These are phyloP conservation scores for Yamadazyma mexicana DNA, from an alignment of 1,139 yeast species.

Conservation along the genomic window DNA sequence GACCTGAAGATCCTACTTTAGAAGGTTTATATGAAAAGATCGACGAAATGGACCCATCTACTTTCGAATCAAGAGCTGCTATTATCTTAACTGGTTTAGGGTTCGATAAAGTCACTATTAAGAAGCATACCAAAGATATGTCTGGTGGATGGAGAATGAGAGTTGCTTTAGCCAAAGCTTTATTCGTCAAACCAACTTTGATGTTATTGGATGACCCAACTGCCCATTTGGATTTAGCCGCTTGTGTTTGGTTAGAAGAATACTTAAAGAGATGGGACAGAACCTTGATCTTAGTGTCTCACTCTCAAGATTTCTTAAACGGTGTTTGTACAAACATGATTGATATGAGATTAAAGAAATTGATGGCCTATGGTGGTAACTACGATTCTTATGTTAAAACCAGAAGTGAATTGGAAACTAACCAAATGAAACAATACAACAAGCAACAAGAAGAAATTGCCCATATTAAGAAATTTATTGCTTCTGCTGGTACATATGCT, in stretches of 20 bases:
- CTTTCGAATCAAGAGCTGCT: conserved; percentile 97
- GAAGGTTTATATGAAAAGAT: conserved; percentile 93
- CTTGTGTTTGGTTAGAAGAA: conserved; percentile 99
- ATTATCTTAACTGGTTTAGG: conserved; percentile 96
- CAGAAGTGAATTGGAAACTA: conserved; percentile 88
- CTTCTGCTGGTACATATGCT: conserved; percentile 99
- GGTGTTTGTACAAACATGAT: conserved; percentile 98
- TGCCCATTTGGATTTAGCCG: conserved; percentile 98
- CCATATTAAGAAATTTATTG: conserved; percentile 97
- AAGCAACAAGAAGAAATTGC: conserved; percentile 99
- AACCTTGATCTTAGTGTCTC: conserved; percentile 91
- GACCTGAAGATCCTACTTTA: conserved; percentile 86
- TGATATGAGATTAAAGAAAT: conserved; percentile 83
- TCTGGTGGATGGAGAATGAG: conserved; percentile 99
- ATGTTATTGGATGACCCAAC: conserved; percentile 95
- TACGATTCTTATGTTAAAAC: conserved; percentile 96
- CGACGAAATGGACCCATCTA: conserved; percentile 92
- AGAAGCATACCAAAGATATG: conserved; percentile 94
- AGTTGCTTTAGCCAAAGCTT: conserved; percentile 83
- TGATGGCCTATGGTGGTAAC: conserved; percentile 92
- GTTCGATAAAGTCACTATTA: conserved; percentile 77
- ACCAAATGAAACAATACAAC: conserved; percentile 95
- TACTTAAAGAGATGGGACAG: conserved; percentile 92
- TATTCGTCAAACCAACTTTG: conserved; percentile 85
- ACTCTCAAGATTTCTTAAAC: conserved; percentile 98